Evolutionary conservation across 257 asterid genomes (phyloP), one percentile per base, ranked within the genome.

Genomic region (Echites panduratus): DNA sequence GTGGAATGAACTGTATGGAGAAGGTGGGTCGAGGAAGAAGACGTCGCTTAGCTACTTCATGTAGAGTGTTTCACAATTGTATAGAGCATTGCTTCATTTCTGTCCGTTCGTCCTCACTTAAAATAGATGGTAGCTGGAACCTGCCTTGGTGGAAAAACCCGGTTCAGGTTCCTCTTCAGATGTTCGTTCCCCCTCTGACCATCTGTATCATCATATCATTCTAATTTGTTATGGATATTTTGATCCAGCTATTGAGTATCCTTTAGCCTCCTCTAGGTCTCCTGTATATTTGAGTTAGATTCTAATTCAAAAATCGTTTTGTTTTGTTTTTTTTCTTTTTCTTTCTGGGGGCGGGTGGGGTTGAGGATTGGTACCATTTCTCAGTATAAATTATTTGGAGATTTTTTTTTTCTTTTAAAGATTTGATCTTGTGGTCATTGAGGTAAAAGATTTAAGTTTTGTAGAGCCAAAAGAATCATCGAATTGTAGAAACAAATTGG

Each of bases 1-100:
- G 68, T 91, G 94, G 97, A 89, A 91, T 68, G 97, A 91, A 38
- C 84, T 91, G 8, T 91, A 91, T 11, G 97, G 97, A 14, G 97
- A 91, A 76, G 96, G 97, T 24, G 97, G 94, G 43, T 89, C 92
- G 0, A 85, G 97, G 71, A 81, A 83, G 83, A 91, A 87, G 83
- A 85, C 72, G 65, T 81, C 97, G 53, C 86, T 86, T 44, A 91
- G 95, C 84, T 91, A 91, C 79, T 91, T 91, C 87, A 86, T 89
- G 93, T 91, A 69, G 69, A 64, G 79, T 56, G 47, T 63, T 32
- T 32, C 66, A 29, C 47, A 61, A 66, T 2, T 78, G 83, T 38
- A 64, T 64, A 64, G 38, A 32, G 48, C 49, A 64, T 64, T 17
- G 49, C 49, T 64, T 38, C 16, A 4, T 38, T 64, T 38, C 26